phyloP scores from a whole-genome alignment of 139 green algal species.

The Nannochloris sp. region DNA sequence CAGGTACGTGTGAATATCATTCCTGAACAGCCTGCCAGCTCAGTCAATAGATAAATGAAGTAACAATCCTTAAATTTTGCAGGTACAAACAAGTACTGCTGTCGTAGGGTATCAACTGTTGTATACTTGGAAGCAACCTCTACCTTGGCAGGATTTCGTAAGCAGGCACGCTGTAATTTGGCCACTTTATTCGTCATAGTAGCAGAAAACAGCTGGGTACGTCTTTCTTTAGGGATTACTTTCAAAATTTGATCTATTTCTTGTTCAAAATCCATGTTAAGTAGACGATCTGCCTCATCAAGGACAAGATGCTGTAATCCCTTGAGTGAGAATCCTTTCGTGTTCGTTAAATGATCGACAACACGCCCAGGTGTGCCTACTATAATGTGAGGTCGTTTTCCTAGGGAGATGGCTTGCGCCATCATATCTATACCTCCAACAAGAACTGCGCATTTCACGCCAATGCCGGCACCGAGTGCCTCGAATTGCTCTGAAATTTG shows the following conservation, averaged over 20 bases:
- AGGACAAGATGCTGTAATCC: slow-evolving; percentile 84
- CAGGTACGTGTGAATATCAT: slow-evolving; percentile 97
- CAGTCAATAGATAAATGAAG: slow-evolving; percentile 77
- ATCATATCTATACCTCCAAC: slow-evolving; percentile 99
- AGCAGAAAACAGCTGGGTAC: slow-evolving; percentile 94
- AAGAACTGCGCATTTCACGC: slow-evolving; percentile 76
- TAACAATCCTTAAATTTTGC: slow-evolving; percentile 99
- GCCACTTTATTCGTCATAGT: slow-evolving; percentile 99
- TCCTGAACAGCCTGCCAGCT: slow-evolving; percentile 57
- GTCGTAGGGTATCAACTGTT: slow-evolving; percentile 93
- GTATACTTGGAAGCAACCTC: slow-evolving; percentile 94
- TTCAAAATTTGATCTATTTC: slow-evolving; percentile 99
- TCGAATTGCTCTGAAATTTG: slow-evolving; percentile 99
- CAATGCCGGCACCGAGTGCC: slow-evolving; percentile 83
- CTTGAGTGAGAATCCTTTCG: slow-evolving; percentile 92
- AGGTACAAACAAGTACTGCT: slow-evolving; percentile 98
- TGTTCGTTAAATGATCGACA: slow-evolving; percentile 99
- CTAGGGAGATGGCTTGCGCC: slow-evolving; percentile 84
- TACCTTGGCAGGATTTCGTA: slow-evolving; percentile 88
- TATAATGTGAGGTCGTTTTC: slow-evolving; percentile 87
- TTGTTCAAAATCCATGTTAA: slow-evolving; percentile 99
- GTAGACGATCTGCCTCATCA: slow-evolving; percentile 96
- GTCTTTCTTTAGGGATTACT: slow-evolving; percentile 60
- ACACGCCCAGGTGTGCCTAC: slow-evolving; percentile 92
- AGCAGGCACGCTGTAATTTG: slow-evolving; percentile 97